A percentile compares a stretch with the other conserved stretches of the same genome.
Conservation (phyloP, 352 stramenopile genomes). For the Phytopythium delawarense region DNA sequence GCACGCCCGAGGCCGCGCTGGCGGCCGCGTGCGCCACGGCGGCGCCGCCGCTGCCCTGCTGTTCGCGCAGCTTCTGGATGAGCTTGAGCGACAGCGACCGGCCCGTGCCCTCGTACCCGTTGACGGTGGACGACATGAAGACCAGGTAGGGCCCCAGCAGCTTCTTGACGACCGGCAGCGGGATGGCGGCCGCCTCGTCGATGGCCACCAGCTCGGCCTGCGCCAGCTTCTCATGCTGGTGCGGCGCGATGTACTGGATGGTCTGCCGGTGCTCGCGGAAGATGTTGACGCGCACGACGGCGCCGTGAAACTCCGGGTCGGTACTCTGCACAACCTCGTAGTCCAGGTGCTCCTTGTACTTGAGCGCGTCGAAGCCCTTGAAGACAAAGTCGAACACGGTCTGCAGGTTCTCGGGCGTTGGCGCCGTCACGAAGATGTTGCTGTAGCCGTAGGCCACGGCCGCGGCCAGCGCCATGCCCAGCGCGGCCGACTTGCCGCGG, state of each 20-base stretch:
- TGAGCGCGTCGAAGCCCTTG: slow-evolving; percentile 91
- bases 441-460: slow-evolving; percentile 90
- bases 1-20: slow-evolving; percentile 59
- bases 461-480: slow-evolving; percentile 90
- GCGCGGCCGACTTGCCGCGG: slow-evolving; percentile 96
- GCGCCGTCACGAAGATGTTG: slow-evolving; percentile 97
- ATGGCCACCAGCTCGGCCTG: slow-evolving; percentile 98
- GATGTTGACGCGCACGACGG: slow-evolving; percentile 96
- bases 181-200: slow-evolving; percentile 99
- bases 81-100: slow-evolving; percentile 98
- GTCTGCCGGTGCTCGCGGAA: slow-evolving; percentile 96
- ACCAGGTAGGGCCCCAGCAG: slow-evolving; percentile 96
- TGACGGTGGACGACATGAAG: slow-evolving; percentile 99
- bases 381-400: slow-evolving; percentile 99
- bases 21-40: slow-evolving; percentile 44
- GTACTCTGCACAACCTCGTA: slow-evolving; percentile 93
- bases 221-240: slow-evolving; percentile 95
- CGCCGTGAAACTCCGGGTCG: slow-evolving; percentile 81
- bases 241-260: slow-evolving; percentile 96
- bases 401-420: slow-evolving; percentile 97
- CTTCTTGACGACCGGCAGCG: slow-evolving; percentile 96
- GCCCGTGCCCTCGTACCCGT: slow-evolving; percentile 99
- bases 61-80: slow-evolving; percentile 96
- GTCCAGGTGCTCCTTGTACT: slow-evolving; percentile 98
- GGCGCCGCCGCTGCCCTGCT: slow-evolving; percentile 80